phyloP scores from a whole-genome alignment of 176 grass and related monocot species.

The Cenchrus fungigraminus region DNA sequence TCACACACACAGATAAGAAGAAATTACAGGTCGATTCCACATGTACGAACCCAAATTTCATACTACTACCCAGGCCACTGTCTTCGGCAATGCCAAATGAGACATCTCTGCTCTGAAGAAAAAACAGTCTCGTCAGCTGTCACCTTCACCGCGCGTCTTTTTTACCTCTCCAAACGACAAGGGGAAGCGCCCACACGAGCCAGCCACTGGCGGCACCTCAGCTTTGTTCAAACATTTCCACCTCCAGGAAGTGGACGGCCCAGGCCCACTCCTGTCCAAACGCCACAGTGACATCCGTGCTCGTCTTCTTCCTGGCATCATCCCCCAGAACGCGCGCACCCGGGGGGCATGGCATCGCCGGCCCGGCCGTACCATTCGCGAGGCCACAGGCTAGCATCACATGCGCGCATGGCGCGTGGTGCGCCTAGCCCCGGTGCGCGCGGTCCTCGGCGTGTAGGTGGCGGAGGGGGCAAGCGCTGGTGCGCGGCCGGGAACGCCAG shows the following conservation, averaged over 20 bases:
- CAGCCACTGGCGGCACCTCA: neutral
- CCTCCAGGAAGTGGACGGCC: neutral
- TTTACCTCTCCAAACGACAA: slow-evolving; percentile 28
- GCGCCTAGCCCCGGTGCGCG: neutral
- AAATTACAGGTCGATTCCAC: neutral
- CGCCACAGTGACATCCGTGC: neutral
- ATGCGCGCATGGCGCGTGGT: neutral
- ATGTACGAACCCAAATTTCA: neutral
- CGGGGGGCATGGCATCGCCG: neutral
- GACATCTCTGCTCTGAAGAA: neutral
- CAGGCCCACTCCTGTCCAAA: neutral
- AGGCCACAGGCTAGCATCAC: slow-evolving; percentile 15
- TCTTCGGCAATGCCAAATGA: neutral
- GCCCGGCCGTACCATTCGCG: neutral
- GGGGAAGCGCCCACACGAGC: slow-evolving; percentile 4
- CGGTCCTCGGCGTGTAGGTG: slow-evolving; percentile 23
- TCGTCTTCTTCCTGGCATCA: neutral
- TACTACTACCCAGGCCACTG: neutral
- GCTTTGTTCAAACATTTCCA: neutral
- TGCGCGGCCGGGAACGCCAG: neutral
- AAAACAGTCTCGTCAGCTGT: slow-evolving; percentile 8
- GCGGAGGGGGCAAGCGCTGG: slow-evolving; percentile 19
- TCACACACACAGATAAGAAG: too few species aligned
- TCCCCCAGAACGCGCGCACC: neutral
- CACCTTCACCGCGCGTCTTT: slow-evolving; percentile 10